phyloP scores from a whole-genome alignment of 2,329 filamentous ascomycete genomes.

The Tympanopsis confertula region DNA sequence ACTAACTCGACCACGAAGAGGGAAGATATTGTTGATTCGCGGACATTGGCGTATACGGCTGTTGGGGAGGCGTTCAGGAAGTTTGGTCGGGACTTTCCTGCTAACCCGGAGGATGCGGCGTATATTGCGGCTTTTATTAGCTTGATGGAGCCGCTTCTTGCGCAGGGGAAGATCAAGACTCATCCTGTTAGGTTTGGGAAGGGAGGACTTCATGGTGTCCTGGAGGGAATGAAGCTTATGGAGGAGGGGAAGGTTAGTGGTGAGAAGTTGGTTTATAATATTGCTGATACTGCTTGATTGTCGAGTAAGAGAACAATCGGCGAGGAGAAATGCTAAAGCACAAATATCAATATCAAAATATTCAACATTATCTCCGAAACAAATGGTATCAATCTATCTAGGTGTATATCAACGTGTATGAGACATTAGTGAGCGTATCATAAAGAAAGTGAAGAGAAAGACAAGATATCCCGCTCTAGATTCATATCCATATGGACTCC shows the following conservation, averaged over 20 bases:
- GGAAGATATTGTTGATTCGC: slow-evolving; percentile 17
- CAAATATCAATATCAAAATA: too few species aligned
- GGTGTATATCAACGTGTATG: too few species aligned
- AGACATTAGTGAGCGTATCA: too few species aligned
- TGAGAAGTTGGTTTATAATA: slow-evolving; percentile 31
- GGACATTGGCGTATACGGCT: slow-evolving; percentile 26
- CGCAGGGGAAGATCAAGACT: slow-evolving; percentile 21
- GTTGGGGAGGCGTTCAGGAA: slow-evolving; percentile 20
- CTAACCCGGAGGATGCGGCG: slow-evolving; percentile 15
- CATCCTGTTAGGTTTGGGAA: slow-evolving; percentile 18
- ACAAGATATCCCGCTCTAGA: too few species aligned
- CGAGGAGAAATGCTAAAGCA: too few species aligned
- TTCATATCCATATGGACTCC: too few species aligned
- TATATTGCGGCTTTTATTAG: slow-evolving; percentile 25
- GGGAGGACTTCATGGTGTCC: slow-evolving; percentile 20
- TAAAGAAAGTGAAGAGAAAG: too few species aligned
- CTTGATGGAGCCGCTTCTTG: slow-evolving; percentile 18
- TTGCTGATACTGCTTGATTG: slow-evolving; percentile 30
- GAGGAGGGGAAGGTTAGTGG: slow-evolving; percentile 22
- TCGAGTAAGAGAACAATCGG: too few species aligned
- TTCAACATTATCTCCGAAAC: too few species aligned
- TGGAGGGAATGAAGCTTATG: slow-evolving; percentile 20
- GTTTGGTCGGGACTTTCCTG: slow-evolving; percentile 11
- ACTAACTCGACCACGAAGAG: slow-evolving; percentile 23
- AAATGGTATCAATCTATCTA: too few species aligned